These are phyloP conservation scores for Daldinia sp. DNA, from an alignment of 2,329 filamentous ascomycete species.

Conservation along the genomic window DNA sequence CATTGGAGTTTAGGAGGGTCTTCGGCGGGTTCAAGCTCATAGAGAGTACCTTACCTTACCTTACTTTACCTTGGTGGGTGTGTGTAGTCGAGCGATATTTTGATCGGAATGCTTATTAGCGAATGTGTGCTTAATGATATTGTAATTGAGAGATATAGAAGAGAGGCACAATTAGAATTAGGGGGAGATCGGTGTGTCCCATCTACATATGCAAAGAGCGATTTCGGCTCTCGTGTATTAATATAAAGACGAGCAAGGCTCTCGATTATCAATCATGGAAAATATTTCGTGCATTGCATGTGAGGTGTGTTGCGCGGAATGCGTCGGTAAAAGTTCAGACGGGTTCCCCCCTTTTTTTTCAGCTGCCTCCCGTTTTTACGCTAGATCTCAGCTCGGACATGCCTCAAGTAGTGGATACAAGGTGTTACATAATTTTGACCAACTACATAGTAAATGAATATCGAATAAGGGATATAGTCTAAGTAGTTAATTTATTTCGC, in stretches of 20 bases:
- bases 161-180: conserved; percentile 2
- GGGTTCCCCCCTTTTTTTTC: not conserved
- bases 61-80: not conserved
- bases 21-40: conserved; percentile 9
- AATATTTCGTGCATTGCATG: not conserved
- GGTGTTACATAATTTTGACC: not conserved
- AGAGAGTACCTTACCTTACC: not conserved
- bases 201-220: conserved; percentile 3
- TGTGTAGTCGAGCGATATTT: not conserved
- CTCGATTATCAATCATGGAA: not conserved
- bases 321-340: too few relatives aligned
- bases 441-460: not conserved
- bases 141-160: conserved; percentile 1
- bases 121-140: conserved; percentile 11
- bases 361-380: not conserved
- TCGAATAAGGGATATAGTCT: not conserved
- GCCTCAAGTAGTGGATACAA: conserved; percentile 13
- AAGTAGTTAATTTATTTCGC: not conserved
- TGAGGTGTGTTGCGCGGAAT: not conserved
- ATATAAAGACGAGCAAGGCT: not conserved
- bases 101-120: conserved; percentile 17
- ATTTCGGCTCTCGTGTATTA: not conserved
- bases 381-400: conserved; percentile 5
- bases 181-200: too few relatives aligned
- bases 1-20: conserved; percentile 36